These are phyloP conservation scores for Apiospora aurea DNA, from an alignment of 2,329 filamentous ascomycete species.

Conservation along the genomic window DNA sequence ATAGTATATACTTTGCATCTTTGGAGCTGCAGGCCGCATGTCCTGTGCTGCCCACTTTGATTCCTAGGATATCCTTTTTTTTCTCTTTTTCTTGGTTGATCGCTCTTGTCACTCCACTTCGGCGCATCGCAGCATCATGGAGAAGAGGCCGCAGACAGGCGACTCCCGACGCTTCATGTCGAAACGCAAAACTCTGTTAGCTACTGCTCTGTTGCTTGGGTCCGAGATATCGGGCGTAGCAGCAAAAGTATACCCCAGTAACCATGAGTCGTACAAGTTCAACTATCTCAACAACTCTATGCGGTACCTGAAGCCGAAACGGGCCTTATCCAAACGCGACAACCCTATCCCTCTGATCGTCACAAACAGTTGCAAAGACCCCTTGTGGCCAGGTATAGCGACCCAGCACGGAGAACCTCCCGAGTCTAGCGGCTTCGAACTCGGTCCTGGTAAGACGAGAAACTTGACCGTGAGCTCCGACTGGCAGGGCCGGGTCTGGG, in stretches of 20 bases:
- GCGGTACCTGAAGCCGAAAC: conserved; percentile 33
- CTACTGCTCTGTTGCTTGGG: conserved; percentile 30
- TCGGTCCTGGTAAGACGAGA: conserved; percentile 63
- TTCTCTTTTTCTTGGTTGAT: background rate
- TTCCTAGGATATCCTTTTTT: background rate
- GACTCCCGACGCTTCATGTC: background rate
- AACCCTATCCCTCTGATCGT: conserved; percentile 65
- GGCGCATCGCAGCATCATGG: background rate
- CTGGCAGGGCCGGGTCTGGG: conserved; percentile 87
- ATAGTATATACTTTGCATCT: background rate
- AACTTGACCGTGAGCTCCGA: conserved; percentile 72
- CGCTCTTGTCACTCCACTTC: background rate
- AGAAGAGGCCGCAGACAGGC: background rate
- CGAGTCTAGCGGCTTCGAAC: conserved; percentile 71
- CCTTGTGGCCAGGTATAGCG: conserved; percentile 78
- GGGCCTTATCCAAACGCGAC: conserved; percentile 39
- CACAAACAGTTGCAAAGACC: conserved; percentile 74
- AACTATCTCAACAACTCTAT: conserved; percentile 38
- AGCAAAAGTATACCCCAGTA: conserved; percentile 41
- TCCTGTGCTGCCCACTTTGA: background rate
- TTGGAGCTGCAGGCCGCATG: background rate
- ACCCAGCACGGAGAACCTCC: conserved; percentile 77
- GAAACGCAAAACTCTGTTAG: conserved; percentile 1
- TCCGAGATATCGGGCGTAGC: conserved; percentile 28
- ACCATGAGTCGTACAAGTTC: conserved; percentile 40